Base-by-base conservation (phyloP, 495 filamentous ascomycete genomes). In the Penicillium macrosclerotiorum region DNA sequence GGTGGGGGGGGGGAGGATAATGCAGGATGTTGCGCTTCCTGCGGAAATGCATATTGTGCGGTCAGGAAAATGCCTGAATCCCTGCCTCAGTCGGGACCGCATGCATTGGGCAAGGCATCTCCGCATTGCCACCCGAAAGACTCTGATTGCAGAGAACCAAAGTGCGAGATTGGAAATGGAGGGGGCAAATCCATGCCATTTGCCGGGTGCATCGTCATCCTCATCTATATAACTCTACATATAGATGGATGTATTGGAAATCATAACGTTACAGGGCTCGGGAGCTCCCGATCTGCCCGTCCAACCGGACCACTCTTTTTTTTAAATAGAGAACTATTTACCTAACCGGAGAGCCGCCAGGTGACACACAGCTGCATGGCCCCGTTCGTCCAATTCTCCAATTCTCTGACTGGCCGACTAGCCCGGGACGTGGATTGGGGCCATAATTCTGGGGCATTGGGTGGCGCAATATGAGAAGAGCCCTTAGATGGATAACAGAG, bases 21-120 rank as follows among this genome's bases (percentile, higher is more conserved):
- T 37, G 43, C 49, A 42, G 32, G 32, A 32, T 26, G 27, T 52
- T 47, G 33, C 44, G 37, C 44, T 39, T 52, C 33, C 32, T 42
- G 49, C 43, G 43, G 49, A 38, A 33, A 17, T 46, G 25, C 36
- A 36, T 41, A 31, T 44, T n/a, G 37, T 41, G 42, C 26, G 17
- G 27, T 46, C 43, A 46, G 34, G 41, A 8, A 37, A 30, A 36
- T 38, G 35, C n/a, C 14, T 45, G 16, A 31, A 54, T 50, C 51
- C 51, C 43, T 47, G 51, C 50, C 29, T 46, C 37, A 37, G 31
- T 55, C 42, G 51, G 55, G 55, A 59, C 43, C 38, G 29, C 55
- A 59, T 59, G 47, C 55, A 50, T 58, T 36, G 37, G 43, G 42
- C 54, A 49, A 37, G 51, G 55, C 47, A 50, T 57, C 50, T 59